Evolutionary conservation across 2,329 filamentous ascomycete genomes (phyloP).

Genomic region (Pezicula neosporulosa): DNA sequence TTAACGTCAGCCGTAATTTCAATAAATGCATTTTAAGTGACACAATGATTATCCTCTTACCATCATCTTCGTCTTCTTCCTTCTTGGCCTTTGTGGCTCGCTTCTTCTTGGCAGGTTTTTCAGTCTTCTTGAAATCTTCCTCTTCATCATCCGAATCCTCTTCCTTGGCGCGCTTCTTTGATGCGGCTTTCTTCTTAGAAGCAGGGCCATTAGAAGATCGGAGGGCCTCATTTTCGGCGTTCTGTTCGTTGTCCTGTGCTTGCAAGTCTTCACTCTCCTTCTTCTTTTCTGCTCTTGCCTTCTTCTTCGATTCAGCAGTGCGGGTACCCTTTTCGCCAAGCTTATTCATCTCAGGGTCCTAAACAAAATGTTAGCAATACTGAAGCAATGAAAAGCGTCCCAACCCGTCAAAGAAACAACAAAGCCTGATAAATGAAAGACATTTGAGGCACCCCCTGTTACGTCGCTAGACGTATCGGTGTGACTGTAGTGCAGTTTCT

Average conservation of each 20-base stretch:
- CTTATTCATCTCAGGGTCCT: conserved; percentile 31
- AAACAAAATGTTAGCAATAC: background rate
- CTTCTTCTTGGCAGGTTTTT: conserved; percentile 35
- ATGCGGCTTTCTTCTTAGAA: background rate
- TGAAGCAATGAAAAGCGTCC: background rate
- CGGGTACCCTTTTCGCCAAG: conserved; percentile 24
- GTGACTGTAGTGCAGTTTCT: too few relatives aligned
- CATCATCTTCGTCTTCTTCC: conserved; percentile 21
- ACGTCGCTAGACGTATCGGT: too few relatives aligned
- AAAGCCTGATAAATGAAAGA: too few relatives aligned
- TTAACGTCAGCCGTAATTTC: conserved; percentile 17
- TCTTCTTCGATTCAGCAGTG: conserved; percentile 19
- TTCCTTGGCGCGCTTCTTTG: conserved; percentile 6
- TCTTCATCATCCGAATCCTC: conserved; percentile 1
- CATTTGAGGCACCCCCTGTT: too few relatives aligned
- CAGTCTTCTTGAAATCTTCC: background rate
- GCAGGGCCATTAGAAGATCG: background rate
- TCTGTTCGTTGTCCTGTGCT: conserved; percentile 4
- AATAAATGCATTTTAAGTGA: conserved; percentile 8
- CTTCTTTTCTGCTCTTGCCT: conserved; percentile 12
- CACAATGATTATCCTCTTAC: conserved; percentile 28
- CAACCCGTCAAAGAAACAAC: too few relatives aligned
- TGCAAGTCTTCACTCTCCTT: conserved; percentile 11
- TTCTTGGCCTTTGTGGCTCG: conserved; percentile 25
- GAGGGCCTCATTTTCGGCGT: conserved; percentile 4